Evolutionary conservation across 225 moss, liverwort and hornwort species (phyloP).

Genomic region (Physcomitrium patens): DNA sequence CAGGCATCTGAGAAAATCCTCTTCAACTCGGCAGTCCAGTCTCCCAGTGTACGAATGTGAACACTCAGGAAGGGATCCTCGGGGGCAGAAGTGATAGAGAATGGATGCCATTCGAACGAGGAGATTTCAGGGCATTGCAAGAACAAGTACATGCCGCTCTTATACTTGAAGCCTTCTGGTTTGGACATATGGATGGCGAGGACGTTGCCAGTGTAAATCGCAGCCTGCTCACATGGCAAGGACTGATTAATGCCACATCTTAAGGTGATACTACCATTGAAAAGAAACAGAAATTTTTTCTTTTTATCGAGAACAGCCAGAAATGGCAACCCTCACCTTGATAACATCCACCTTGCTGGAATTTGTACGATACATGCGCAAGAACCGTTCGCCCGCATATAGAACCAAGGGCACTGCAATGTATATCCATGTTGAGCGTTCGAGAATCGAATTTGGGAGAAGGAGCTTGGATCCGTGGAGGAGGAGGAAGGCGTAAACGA

Average conservation of each 20-base stretch:
- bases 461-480: constrained; percentile 76
- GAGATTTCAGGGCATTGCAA: constrained; percentile 94
- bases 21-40: constrained; percentile 89
- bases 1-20: constrained; percentile 72
- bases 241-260: constrained; percentile 4
- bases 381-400: constrained; percentile 79
- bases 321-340: constrained; percentile 53
- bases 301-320: background rate
- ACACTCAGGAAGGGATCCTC: constrained; percentile 91
- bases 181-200: constrained; percentile 91
- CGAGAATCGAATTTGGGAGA: constrained; percentile 63
- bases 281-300: no score
- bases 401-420: constrained; percentile 70
- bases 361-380: constrained; percentile 83
- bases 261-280: background rate
- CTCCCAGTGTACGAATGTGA: constrained; percentile 93
- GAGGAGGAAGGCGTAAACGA: constrained; percentile 85
- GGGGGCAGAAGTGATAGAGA: constrained; percentile 96
- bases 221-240: constrained; percentile 58
- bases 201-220: constrained; percentile 93
- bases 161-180: constrained; percentile 83
- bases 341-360: constrained; percentile 85
- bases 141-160: constrained; percentile 98
- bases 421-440: constrained; percentile 93
- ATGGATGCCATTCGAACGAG: constrained; percentile 98